Base-by-base conservation (phyloP, 2,329 filamentous ascomycete species). In the Exophiala sp. region DNA sequence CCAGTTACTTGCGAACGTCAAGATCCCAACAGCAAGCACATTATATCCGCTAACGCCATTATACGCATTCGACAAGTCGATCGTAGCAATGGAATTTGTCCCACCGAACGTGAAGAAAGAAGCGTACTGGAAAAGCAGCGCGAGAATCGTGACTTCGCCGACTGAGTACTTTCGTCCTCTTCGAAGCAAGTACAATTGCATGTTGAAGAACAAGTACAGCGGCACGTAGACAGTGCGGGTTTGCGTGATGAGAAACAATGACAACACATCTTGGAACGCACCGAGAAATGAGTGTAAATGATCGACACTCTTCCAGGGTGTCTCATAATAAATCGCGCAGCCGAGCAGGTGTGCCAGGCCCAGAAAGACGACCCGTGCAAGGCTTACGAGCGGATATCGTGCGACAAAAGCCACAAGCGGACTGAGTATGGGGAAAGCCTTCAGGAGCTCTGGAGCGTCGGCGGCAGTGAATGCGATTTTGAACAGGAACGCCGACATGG, bases 1-100 rank as follows among this genome's bases (percentile, higher is more conserved):
- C 91, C 92, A 99, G 69, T 99, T 99, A 63, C 88, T 84, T 5
- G 90, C 68, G 65, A 96, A 96, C 2, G 91, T 91, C 47, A 99
- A 77, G 3, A 89, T 58, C 0, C 90, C 94, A 12, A 99, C 94
- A 12, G 85, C 79, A n/a, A 84, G 59, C 58, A 94, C 78, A 66
- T 88, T 91, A 75, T 95, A 99, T 52, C 79, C 83, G 46, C 80
- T 81, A 35, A 99, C 79, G 58, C 94, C 94, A 65, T 99, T 99
- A 73, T 99, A 99, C 0, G 91, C 91, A 67, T 87, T 95, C 5
- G 90, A 95, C 16, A 99, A 80, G 66, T 97, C 91, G 64, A 99
- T 84, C n/a, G 88, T 92, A 10, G 91, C 95, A 62, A 99, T 96
- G 38, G 94, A 88, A 69, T 99, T 99, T 43, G 89, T 89, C 67